Evolutionary conservation across 1,284 basidiomycete genomes (phyloP), one percentile per base, ranked within the genome.

Genomic region (Coniophora puteana): DNA sequence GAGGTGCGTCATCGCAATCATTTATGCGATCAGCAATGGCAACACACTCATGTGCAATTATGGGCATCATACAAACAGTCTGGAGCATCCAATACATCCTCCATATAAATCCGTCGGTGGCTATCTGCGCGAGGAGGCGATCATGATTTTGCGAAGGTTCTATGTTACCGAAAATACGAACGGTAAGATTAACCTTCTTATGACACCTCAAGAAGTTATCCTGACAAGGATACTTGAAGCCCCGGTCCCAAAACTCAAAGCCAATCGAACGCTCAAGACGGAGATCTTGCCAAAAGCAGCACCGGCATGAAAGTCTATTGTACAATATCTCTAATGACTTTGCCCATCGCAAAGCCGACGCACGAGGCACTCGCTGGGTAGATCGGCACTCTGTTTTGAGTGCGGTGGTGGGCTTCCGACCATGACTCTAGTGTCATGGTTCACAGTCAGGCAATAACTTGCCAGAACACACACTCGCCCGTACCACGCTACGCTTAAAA

Each of bases 81-180:
- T 86, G 18, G 48, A 57, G 23, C 84, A 92, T 58, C 82, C 88
- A 20, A 71, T 69, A 18, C 86, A 93, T 57, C 78, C 84, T 2
- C 61, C 80, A 0, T 97, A 93, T 63, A 66, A 69, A 34, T 92
- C 93, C 1, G 72, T 72, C 12, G 87, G 89, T 8, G 95, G 94
- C 2, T 93, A 88, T 58, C 74, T 80, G 46, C 76, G 94, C 25
- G 92, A 97, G 56, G 92, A 96, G 48, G 93, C 95, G 6, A 98
- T 99, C 58, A 87, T 99, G 83, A 76, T 96, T 29, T 68, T 99
- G 16, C 83, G 96, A 8, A 78, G 88, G 25, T 99, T 99, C 65
- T 99, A 99, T 65, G 78, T 98, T 54, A 94, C 91, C 0, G 93
- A 97, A 62, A 99, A 99, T 61, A 71, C 73, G 7, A 94, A 95